phyloP scores from a whole-genome alignment of 192 early-diverging fungal genomes.

The Linnemannia exigua region DNA sequence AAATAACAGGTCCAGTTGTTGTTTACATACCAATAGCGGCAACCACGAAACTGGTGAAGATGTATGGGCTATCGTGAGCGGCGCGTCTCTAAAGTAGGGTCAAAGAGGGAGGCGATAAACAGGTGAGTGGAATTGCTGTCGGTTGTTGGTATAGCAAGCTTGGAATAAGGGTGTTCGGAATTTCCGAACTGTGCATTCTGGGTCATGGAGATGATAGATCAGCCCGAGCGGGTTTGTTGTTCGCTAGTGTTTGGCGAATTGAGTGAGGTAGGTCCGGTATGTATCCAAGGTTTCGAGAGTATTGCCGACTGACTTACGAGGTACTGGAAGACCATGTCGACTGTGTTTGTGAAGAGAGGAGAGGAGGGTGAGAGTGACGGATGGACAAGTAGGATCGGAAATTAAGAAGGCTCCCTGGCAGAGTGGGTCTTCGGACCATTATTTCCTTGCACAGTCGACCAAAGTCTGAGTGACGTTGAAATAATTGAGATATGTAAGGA shows the following conservation, averaged over 20 bases:
- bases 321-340: constrained; percentile 54
- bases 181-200: background rate
- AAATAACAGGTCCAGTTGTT: background rate
- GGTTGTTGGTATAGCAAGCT: background rate
- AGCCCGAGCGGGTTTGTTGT: background rate
- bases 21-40: constrained; percentile 49
- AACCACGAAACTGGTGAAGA: constrained; percentile 55
- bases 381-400: constrained; percentile 7
- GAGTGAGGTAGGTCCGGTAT: background rate
- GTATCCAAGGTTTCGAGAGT: background rate
- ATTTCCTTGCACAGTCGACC: background rate
- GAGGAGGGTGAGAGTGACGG: background rate
- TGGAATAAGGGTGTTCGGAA: background rate
- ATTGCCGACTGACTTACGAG: constrained; percentile 35
- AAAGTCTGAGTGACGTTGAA: background rate
- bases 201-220: background rate
- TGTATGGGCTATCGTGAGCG: constrained; percentile 47
- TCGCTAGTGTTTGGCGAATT: background rate
- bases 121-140: background rate
- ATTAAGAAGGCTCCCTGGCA: background rate
- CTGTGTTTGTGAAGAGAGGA: constrained; percentile 4
- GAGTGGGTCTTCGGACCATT: background rate
- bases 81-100: constrained; percentile 28
- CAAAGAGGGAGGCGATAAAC: background rate
- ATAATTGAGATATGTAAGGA: background rate